Evolutionary conservation across 805 yeast genomes (phyloP).

Genomic region (Ogataea methylovora): DNA sequence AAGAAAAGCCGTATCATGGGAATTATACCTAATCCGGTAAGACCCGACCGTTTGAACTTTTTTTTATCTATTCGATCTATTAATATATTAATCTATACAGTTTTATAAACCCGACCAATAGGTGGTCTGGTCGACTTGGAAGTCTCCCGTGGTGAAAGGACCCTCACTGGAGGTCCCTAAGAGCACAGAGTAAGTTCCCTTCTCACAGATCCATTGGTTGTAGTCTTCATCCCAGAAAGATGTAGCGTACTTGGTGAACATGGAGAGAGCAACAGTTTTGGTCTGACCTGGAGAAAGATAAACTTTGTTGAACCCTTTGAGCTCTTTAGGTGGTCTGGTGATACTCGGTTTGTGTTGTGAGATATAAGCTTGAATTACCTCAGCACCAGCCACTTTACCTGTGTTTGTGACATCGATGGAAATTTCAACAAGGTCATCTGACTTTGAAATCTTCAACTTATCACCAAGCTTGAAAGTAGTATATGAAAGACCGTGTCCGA

Average conservation of each 20-base stretch:
- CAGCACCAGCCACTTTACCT: conserved; percentile 40
- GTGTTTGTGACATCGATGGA: conserved; percentile 36
- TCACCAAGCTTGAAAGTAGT: conserved; percentile 27
- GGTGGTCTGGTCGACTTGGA: too few species aligned
- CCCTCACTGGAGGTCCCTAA: too few species aligned
- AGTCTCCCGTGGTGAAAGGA: too few species aligned
- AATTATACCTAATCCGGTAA: too few species aligned
- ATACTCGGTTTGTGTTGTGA: conserved; percentile 22
- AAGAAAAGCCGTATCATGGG: too few species aligned
- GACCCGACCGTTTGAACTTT: too few species aligned
- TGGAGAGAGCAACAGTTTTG: conserved; percentile 25
- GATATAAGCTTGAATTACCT: conserved; percentile 48
- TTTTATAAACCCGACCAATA: too few species aligned
- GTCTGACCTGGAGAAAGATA: conserved; percentile 34
- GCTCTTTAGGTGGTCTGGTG: conserved; percentile 48
- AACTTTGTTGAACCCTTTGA: conserved; percentile 48
- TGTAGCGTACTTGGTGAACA: conserved; percentile 39
- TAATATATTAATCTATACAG: too few species aligned
- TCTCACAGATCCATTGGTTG: conserved; percentile 41
- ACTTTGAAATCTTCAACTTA: conserved; percentile 16
- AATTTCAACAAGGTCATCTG: conserved; percentile 12
- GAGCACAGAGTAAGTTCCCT: conserved; percentile 26
- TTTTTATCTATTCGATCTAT: too few species aligned
- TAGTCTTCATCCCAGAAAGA: conserved; percentile 45
- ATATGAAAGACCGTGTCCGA: conserved; percentile 38